Percentiles rank a stretch among this genome's conserved stretches.
phyloP scores from a whole-genome alignment of 2,329 filamentous ascomycete genomes.

The Esteya vermicola region DNA sequence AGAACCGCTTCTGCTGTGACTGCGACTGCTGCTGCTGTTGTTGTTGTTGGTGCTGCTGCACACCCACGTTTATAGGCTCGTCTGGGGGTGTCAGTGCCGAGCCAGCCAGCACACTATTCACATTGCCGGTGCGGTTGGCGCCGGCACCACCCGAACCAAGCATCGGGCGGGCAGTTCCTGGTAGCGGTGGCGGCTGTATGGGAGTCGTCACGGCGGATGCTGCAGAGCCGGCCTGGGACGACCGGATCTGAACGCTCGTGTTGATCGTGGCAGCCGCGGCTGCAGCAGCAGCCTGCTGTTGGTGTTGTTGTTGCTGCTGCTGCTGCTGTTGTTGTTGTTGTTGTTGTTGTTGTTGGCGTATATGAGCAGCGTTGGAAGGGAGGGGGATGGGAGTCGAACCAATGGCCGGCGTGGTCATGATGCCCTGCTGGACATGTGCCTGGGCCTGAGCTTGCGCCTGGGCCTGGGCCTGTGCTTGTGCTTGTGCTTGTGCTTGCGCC shows the following conservation, averaged over 20 bases:
- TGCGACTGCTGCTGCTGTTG: too few relatives aligned
- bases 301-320: neutral
- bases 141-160: neutral
- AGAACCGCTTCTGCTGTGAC: slow-evolving; percentile 30
- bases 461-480: neutral
- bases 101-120: neutral
- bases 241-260: neutral
- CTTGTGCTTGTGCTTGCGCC: neutral
- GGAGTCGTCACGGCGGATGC: neutral
- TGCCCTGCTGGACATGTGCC: too few relatives aligned
- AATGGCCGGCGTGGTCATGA: slow-evolving; percentile 8
- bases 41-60: too few relatives aligned
- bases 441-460: too few relatives aligned
- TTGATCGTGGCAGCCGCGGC: neutral
- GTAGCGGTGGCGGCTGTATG: slow-evolving; percentile 2
- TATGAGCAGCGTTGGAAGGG: slow-evolving; percentile 2
- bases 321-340: slow-evolving; percentile 1
- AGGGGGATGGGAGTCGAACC: slow-evolving; percentile 12
- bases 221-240: neutral
- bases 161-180: slow-evolving; percentile 1
- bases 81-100: slow-evolving; percentile 40
- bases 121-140: neutral
- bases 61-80: slow-evolving; percentile 21
- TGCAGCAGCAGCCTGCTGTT: neutral
- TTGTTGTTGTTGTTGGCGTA: slow-evolving; percentile 3